Evolutionary conservation across 305 asterid genomes (phyloP).

Genomic region (Striga hermonthica): DNA sequence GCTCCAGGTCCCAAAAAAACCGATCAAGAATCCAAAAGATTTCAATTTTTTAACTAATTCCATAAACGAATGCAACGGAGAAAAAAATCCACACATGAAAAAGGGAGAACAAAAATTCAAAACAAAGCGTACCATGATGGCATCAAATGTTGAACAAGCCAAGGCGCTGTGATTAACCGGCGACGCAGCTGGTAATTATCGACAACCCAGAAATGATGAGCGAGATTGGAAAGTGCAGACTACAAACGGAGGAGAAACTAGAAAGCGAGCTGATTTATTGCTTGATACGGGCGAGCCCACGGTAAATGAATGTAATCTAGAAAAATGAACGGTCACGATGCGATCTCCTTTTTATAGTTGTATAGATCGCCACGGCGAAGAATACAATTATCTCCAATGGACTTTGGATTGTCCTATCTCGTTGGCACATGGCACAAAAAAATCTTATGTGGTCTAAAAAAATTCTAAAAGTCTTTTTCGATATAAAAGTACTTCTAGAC

Average conservation of each 20-base stretch:
- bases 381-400: neutral
- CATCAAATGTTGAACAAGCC: slow-evolving; percentile 26
- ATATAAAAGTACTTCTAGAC: too few relatives aligned
- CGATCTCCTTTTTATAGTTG: neutral
- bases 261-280: slow-evolving; percentile 26
- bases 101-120: slow-evolving; percentile 11
- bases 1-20: slow-evolving; percentile 9
- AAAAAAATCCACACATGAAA: slow-evolving; percentile 28
- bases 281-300: slow-evolving; percentile 29
- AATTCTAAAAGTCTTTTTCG: too few relatives aligned
- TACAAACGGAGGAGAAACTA: neutral
- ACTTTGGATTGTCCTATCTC: too few relatives aligned
- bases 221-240: neutral
- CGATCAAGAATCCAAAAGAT: neutral
- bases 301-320: slow-evolving; percentile 18
- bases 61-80: neutral
- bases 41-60: slow-evolving; percentile 3
- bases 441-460: too few relatives aligned
- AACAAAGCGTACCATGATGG: slow-evolving; percentile 36
- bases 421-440: too few relatives aligned
- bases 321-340: slow-evolving; percentile 31
- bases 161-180: slow-evolving; percentile 20
- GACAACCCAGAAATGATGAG: neutral
- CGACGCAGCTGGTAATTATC: slow-evolving; percentile 18
- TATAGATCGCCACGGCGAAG: slow-evolving; percentile 27